Evolutionary conservation across 2,329 filamentous ascomycete species (phyloP), one percentile per base, ranked within the genome.

Genomic region (Penicillium olsonii): DNA sequence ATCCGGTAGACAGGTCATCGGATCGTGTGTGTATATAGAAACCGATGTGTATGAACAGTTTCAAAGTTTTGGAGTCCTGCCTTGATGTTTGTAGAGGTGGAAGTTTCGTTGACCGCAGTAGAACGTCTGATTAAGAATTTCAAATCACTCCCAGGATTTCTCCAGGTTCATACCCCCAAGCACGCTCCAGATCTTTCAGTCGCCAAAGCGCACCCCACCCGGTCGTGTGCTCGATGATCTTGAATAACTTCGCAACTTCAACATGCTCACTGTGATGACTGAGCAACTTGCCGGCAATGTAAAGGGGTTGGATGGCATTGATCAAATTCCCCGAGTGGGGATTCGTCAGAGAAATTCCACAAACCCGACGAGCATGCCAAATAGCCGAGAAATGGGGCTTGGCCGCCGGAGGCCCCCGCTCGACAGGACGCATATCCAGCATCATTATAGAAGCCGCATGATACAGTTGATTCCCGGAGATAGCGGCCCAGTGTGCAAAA

Each of bases 241-340:
- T 72, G 37, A 81, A 77, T 15, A 64, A 29, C 24, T 46, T 59
- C 1, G 69, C 68, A 7, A 73, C 65, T 19, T 69, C 52, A 10
- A 64, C 52, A 48, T 73, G 70, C 53, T 74, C 70, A 12, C 68
- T 69, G 9, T 68, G 71, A 62, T 83, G 80, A 45, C 76, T 81
- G 15, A 82, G 66, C 10, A 81, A 63, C 43, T 74, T 73, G 0
- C 79, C 80, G 0, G 80, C 80, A 10, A 83, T 70, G 71, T 78
- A 82, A 1, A 82, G 68, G 1, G 79, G 79, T 52, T 82, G 80
- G 6, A 82, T 79, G 6, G 78, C 78, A 56, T 83, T 82, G 48
- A 78, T 82, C 18, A 81, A 60, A 53, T 76, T 79, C 4, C 79
- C 80, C 22, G 75, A 70, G 49, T 82, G 78, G 4, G 75, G 76